These are phyloP conservation scores for Pseudocercospora fijiensis DNA, from an alignment of 2,329 filamentous ascomycete genomes.

Conservation along the genomic window DNA sequence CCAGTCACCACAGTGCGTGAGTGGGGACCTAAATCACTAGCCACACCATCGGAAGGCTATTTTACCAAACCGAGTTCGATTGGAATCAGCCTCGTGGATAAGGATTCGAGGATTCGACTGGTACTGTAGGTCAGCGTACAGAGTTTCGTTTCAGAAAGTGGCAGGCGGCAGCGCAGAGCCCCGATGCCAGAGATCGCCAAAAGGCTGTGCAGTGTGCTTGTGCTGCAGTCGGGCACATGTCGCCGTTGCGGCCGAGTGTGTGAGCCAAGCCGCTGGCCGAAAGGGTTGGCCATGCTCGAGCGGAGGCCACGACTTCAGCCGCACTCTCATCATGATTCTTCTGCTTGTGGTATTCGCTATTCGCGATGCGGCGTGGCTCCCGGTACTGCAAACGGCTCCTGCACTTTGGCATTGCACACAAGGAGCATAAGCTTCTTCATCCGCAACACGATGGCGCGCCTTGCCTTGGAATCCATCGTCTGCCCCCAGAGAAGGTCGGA, in stretches of 20 bases:
- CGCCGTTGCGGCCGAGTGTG: constrained; percentile 7
- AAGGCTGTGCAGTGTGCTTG: constrained; percentile 5
- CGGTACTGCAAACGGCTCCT: constrained; percentile 4
- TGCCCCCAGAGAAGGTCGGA: not conserved
- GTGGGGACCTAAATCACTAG: not conserved
- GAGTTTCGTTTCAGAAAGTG: constrained; percentile 12
- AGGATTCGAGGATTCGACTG: constrained; percentile 15
- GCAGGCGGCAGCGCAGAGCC: too few species aligned
- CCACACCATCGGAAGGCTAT: not conserved
- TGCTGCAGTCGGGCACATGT: not conserved
- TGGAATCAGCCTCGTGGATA: constrained; percentile 17
- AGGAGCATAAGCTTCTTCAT: constrained; percentile 1
- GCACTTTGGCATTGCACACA: not conserved
- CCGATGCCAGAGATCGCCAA: constrained; percentile 6
- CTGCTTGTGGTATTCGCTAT: not conserved
- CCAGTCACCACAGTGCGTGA: too few species aligned
- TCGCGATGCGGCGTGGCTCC: too few species aligned
- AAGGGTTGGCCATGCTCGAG: not conserved
- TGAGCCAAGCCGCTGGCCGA: constrained; percentile 1
- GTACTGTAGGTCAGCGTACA: constrained; percentile 17
- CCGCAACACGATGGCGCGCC: not conserved
- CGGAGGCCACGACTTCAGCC: not conserved
- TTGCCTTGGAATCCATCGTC: not conserved
- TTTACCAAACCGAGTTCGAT: constrained; percentile 6
- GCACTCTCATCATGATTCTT: not conserved